Evolutionary conservation across 73 alveolate species (phyloP).

Genomic region (Urostyla sp.): DNA sequence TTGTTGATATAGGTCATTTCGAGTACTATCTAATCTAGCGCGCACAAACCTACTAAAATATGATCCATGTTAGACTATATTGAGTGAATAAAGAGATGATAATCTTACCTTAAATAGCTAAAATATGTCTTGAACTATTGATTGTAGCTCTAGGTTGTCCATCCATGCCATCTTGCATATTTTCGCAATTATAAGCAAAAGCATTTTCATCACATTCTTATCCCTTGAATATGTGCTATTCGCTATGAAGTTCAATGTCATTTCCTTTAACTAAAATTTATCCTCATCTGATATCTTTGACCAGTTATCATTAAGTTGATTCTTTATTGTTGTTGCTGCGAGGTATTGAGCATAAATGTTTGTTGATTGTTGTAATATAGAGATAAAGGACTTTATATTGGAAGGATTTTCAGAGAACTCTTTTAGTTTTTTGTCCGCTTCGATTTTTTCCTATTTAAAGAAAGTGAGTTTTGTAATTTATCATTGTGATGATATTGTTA

Average conservation of each 20-base stretch:
- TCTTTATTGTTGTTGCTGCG: conserved; percentile 60
- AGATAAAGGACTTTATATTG: conserved; percentile 21
- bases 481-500: not conserved
- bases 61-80: conserved; percentile 47
- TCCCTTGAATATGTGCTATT: conserved; percentile 44
- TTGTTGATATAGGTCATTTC: conserved; percentile 72
- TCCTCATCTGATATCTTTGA: conserved; percentile 52
- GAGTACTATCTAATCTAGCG: conserved; percentile 57
- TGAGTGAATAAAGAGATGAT: not conserved
- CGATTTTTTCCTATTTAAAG: conserved; percentile 16
- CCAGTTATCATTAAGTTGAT: conserved; percentile 65
- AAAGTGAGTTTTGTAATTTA: too few relatives aligned
- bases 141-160: conserved; percentile 54
- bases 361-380: not conserved
- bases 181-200: conserved; percentile 57
- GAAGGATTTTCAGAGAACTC: conserved; percentile 29
- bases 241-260: conserved; percentile 51
- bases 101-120: conserved; percentile 16
- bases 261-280: conserved; percentile 38
- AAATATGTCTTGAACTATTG: conserved; percentile 31
- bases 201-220: conserved; percentile 57
- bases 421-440: conserved; percentile 31
- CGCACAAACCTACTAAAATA: conserved; percentile 38
- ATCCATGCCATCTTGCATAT: conserved; percentile 66
- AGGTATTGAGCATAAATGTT: conserved; percentile 49